These are phyloP conservation scores for Mucor plumbeus DNA, from an alignment of 371 early-diverging fungal genomes.

Conservation along the genomic window DNA sequence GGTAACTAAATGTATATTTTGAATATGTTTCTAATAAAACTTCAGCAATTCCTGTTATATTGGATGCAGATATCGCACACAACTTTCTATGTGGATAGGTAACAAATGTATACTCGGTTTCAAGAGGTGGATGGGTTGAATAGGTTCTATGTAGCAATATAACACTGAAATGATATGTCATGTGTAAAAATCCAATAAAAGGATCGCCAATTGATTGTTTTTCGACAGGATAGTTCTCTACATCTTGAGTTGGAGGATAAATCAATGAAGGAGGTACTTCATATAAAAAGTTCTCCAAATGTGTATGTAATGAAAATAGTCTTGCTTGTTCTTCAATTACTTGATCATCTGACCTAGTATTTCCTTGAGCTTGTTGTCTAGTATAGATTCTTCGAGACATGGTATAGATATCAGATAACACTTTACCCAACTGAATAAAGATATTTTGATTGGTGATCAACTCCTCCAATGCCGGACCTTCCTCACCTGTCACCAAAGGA, in stretches of 20 bases:
- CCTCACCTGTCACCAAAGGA: conserved; percentile 45
- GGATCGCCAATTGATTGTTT: conserved; percentile 46
- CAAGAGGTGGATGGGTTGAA: conserved; percentile 38
- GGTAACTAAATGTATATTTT: conserved; percentile 34
- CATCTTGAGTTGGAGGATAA: conserved; percentile 43
- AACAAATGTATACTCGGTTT: conserved; percentile 28
- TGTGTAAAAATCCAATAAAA: conserved; percentile 62
- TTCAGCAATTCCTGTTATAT: conserved; percentile 48
- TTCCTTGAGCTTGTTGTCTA: conserved; percentile 40
- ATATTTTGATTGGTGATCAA: conserved; percentile 44
- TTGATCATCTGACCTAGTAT: conserved; percentile 30
- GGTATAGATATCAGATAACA: conserved; percentile 42
- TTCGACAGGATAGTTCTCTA: conserved; percentile 46
- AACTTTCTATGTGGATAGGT: conserved; percentile 41
- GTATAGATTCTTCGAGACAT: conserved; percentile 32
- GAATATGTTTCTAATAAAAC: conserved; percentile 34
- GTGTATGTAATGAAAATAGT: conserved; percentile 48
- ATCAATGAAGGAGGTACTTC: conserved; percentile 54
- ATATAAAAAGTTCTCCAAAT: conserved; percentile 51
- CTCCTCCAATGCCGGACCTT: conserved; percentile 46
- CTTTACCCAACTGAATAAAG: conserved; percentile 44
- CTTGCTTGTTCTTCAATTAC: conserved; percentile 47
- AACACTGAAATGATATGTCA: conserved; percentile 80
- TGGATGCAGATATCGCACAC: conserved; percentile 49
- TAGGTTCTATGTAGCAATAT: conserved; percentile 84